phyloP scores from a whole-genome alignment of 2,329 filamentous ascomycete genomes.

The Xylariaceae sp. region DNA sequence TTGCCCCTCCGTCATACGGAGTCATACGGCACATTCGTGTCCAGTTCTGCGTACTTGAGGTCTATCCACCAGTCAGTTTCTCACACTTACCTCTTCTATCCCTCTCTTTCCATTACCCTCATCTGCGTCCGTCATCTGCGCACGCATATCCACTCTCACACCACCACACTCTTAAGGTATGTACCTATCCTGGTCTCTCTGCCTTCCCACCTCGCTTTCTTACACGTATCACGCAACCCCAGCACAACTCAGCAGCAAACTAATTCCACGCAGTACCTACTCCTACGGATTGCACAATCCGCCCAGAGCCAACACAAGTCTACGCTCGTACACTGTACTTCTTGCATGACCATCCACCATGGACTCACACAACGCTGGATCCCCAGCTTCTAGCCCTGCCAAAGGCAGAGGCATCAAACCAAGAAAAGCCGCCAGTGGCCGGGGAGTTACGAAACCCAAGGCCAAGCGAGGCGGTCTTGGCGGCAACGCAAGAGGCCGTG shows the following conservation, averaged over 20 bases:
- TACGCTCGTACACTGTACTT: not conserved
- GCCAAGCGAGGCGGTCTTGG: slow-evolving; percentile 30
- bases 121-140: no score
- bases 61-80: no score
- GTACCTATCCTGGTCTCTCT: not conserved
- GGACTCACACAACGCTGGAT: slow-evolving; percentile 27
- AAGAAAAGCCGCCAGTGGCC: slow-evolving; percentile 21
- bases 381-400: slow-evolving; percentile 31
- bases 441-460: slow-evolving; percentile 25
- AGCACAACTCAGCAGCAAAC: no score
- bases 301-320: not conserved
- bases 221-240: not conserved
- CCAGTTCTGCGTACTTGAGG: not conserved
- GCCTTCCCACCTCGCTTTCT: not conserved
- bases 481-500: slow-evolving; percentile 36
- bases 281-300: not conserved
- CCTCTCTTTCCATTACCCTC: no score
- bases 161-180: no score
- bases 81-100: no score
- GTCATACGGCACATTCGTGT: not conserved
- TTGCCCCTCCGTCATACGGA: not conserved
- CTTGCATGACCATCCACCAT: slow-evolving; percentile 28
- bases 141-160: no score
- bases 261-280: not conserved
- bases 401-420: slow-evolving; percentile 24